phyloP scores from a whole-genome alignment of 2,329 filamentous ascomycete species.

The Apiospora rasikravindrae region DNA sequence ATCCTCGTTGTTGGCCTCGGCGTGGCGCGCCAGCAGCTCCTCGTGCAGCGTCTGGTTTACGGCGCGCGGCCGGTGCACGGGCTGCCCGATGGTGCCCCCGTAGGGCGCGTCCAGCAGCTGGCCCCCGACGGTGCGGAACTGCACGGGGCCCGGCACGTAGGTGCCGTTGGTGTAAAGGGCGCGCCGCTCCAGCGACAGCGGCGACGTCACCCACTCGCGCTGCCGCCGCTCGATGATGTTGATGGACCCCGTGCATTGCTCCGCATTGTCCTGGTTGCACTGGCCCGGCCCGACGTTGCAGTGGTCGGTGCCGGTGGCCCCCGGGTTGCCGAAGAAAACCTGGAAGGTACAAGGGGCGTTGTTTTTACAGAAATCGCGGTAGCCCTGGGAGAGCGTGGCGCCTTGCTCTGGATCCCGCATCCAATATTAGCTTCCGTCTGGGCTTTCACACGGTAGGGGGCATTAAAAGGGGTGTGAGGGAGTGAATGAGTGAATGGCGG shows the following conservation, averaged over 20 bases:
- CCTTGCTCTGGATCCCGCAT: neutral
- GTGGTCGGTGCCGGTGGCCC: neutral
- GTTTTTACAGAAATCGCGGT: neutral
- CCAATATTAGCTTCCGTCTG: neutral
- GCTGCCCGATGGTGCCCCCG: too few species aligned
- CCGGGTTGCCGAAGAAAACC: neutral
- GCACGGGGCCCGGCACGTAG: neutral
- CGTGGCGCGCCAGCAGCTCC: neutral
- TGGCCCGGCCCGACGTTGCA: neutral
- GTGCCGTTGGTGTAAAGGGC: neutral
- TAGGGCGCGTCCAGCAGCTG: conserved; percentile 1
- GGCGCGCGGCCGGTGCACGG: too few species aligned
- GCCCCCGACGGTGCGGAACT: neutral
- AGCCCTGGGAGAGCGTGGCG: neutral
- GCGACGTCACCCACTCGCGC: neutral
- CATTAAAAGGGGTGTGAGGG: too few species aligned
- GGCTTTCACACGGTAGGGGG: neutral
- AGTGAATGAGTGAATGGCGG: too few species aligned
- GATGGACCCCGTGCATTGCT: neutral
- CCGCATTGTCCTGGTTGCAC: neutral
- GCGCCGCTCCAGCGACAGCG: neutral
- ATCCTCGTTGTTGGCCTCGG: neutral
- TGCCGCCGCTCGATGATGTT: neutral
- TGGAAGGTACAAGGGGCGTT: neutral
- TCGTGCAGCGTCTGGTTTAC: conserved; percentile 4